Evolutionary conservation across 2,329 filamentous ascomycete species (phyloP).

Genomic region (Fusarium vanettenii): DNA sequence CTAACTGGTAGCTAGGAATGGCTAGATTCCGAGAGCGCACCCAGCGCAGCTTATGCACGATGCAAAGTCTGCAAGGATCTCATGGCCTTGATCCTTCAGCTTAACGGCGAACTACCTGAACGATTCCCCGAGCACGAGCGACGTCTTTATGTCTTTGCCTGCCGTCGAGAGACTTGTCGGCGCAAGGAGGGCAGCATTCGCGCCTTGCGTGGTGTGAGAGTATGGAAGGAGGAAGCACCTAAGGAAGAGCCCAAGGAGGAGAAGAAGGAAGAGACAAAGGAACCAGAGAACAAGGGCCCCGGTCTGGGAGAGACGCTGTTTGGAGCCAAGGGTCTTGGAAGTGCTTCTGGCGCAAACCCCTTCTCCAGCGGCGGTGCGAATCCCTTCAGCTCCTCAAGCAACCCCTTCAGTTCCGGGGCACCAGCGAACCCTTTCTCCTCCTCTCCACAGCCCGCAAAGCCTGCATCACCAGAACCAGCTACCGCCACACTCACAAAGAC

Average conservation of each 20-base stretch:
- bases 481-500: constrained; percentile 63
- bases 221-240: constrained; percentile 56
- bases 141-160: constrained; percentile 87
- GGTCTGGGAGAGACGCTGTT: constrained; percentile 77
- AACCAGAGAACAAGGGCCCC: constrained; percentile 51
- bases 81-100: constrained; percentile 87
- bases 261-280: constrained; percentile 48
- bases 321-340: constrained; percentile 65
- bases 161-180: constrained; percentile 80
- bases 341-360: constrained; percentile 63
- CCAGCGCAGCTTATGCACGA: constrained; percentile 81
- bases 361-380: constrained; percentile 67
- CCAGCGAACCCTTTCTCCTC: constrained; percentile 45
- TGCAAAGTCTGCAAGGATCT: constrained; percentile 89
- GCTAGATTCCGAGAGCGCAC: constrained; percentile 77
- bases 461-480: constrained; percentile 38
- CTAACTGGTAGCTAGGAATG: constrained; percentile 72
- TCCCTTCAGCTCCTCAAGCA: constrained; percentile 57
- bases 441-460: constrained; percentile 48
- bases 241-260: constrained; percentile 44
- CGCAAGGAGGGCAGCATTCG: constrained; percentile 86
- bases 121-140: constrained; percentile 88
- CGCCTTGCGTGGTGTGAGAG: constrained; percentile 75
- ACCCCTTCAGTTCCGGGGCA: constrained; percentile 46
- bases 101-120: constrained; percentile 90